Percentiles rank a stretch among this genome's conserved stretches.
These are phyloP conservation scores for Epichloe baconii DNA, from an alignment of 2,329 filamentous ascomycete species.

Conservation along the genomic window DNA sequence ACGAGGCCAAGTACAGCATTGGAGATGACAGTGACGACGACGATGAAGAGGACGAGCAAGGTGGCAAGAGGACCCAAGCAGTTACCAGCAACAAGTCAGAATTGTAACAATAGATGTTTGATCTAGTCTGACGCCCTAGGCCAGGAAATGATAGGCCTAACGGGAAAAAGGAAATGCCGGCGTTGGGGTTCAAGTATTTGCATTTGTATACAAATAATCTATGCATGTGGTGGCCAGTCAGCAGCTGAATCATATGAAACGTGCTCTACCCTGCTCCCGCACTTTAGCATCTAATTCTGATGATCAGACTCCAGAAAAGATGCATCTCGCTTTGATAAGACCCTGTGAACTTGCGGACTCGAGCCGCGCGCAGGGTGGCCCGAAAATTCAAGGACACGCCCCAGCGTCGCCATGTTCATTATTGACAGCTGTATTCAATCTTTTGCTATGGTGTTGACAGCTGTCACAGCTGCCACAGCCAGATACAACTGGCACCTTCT, in stretches of 20 bases:
- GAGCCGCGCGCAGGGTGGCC: no score
- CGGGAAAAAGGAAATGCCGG: neutral
- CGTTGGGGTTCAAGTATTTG: constrained; percentile 1
- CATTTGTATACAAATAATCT: neutral
- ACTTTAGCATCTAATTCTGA: neutral
- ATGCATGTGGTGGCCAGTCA: neutral
- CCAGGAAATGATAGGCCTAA: neutral
- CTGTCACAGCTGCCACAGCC: neutral
- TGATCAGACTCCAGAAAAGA: no score
- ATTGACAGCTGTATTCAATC: neutral
- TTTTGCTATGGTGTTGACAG: neutral
- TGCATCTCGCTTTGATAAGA: no score
- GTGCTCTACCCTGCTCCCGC: neutral
- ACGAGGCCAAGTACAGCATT: constrained; percentile 39
- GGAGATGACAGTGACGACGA: constrained; percentile 43
- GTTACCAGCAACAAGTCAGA: neutral
- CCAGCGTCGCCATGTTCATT: neutral
- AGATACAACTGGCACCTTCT: neutral
- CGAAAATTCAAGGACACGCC: neutral
- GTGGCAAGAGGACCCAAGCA: constrained; percentile 1
- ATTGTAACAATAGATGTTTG: neutral
- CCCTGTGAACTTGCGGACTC: no score
- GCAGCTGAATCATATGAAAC: neutral
- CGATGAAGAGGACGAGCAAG: constrained; percentile 14
- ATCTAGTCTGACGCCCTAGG: neutral